Base-by-base conservation (phyloP, 176 grass and related monocot species). In the Aegilops sharonensis region DNA sequence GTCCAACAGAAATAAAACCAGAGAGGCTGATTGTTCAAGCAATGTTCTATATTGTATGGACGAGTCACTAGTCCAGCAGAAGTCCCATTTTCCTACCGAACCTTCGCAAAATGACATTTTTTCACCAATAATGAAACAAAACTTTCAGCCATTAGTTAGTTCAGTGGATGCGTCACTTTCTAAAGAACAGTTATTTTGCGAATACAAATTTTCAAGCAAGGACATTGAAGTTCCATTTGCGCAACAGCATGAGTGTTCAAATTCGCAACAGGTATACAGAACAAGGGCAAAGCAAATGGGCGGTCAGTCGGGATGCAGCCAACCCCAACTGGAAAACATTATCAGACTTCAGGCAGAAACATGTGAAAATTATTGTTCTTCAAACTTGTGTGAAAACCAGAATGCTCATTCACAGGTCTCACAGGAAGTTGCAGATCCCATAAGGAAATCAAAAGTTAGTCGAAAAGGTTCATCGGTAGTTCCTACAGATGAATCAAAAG, bases 401-500 rank as follows among this genome's bases (percentile, higher is more conserved):
- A 80, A 36, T 21, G 32, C 68, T 64, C 61, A 65, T 69, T 86
- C 60, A 78, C 80, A 86, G 31, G 30, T 70, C 25, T 56, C 68
- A 9, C 73, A 72, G 34, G 79, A 31, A 47, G 54, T 88, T 75
- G 25, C 84, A 79, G 74, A 54, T 8, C 39, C 62, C 45, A 73
- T 71, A 34, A 81, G 86, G 30, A 72, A 85, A 60, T 52, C 70
- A 56, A 80, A 29, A 73, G 79, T 78, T 87, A 77, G 37, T 66
- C 77, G 85, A 64, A 87, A 70, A 4, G 72, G 61, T 48, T 23
- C 56, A 27, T 27, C 27, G 25, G 91, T 85, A 77, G 65, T 85
- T 81, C 76, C 34, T 60, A 85, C 32, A 30, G 86, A 89, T 66
- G 81, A 75, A 81, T 34, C 70, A 43, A 97, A 93, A 78, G 74